A percentile compares a stretch with the other conserved stretches of the same genome.
phyloP scores from a whole-genome alignment of 2,329 filamentous ascomycete species.

The Tolypocladium capitatum region DNA sequence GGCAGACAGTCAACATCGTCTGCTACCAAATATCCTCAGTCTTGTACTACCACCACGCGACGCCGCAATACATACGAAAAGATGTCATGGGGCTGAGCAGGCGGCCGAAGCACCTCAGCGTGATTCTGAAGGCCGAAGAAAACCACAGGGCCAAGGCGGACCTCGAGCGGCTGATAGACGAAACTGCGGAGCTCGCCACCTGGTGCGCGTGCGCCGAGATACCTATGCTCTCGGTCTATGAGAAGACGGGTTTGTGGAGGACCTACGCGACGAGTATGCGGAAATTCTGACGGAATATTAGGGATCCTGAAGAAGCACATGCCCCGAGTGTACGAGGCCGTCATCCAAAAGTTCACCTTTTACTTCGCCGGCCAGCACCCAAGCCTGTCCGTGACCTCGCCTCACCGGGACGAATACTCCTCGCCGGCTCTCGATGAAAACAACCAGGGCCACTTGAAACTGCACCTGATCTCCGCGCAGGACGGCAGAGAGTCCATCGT shows the following conservation, averaged over 20 bases:
- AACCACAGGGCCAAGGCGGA: slow-evolving; percentile 58
- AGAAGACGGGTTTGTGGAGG: slow-evolving; percentile 56
- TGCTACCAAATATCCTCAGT: slow-evolving; percentile 67
- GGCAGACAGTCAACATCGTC: slow-evolving; percentile 67
- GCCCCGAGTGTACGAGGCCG: slow-evolving; percentile 66
- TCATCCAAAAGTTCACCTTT: slow-evolving; percentile 65
- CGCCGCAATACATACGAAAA: slow-evolving; percentile 79
- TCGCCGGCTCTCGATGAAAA: slow-evolving; percentile 12
- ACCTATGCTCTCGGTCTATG: slow-evolving; percentile 77
- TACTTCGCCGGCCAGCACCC: slow-evolving; percentile 77
- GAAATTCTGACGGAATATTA: slow-evolving; percentile 22
- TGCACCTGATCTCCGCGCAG: slow-evolving; percentile 74
- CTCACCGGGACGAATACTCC: slow-evolving; percentile 26
- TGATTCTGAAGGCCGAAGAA: slow-evolving; percentile 65
- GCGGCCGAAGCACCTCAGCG: slow-evolving; percentile 75
- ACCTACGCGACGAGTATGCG: slow-evolving; percentile 14
- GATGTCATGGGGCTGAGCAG: slow-evolving; percentile 66
- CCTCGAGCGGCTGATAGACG: slow-evolving; percentile 72
- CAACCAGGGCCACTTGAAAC: slow-evolving; percentile 30
- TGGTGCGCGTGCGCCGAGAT: slow-evolving; percentile 91
- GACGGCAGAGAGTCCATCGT: slow-evolving; percentile 91
- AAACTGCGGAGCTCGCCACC: slow-evolving; percentile 80
- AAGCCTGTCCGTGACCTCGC: slow-evolving; percentile 44
- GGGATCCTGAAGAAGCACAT: slow-evolving; percentile 84
- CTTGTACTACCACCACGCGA: slow-evolving; percentile 89